Conservation (phyloP, 768 basidiomycete genomes). For the Boletus fagicola region DNA sequence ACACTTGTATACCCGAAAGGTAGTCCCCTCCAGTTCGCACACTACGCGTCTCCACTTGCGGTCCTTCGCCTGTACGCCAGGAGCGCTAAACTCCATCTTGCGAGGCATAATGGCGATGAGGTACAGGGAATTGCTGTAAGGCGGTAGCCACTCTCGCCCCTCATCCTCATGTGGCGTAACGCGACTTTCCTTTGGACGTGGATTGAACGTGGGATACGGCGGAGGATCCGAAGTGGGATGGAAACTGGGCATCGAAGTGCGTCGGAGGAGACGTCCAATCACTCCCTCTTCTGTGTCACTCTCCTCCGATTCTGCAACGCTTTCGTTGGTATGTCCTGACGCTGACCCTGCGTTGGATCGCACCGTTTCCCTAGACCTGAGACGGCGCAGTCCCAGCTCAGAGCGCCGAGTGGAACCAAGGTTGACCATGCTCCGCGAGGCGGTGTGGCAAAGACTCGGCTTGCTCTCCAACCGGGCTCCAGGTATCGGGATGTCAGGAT, state of each 20-base stretch:
- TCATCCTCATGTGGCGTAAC: constrained; percentile 68
- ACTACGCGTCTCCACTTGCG: constrained; percentile 88
- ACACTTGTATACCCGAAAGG: constrained; percentile 71
- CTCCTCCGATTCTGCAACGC: constrained; percentile 17
- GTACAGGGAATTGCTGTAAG: constrained; percentile 79
- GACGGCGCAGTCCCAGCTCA: constrained; percentile 24
- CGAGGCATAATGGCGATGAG: constrained; percentile 79
- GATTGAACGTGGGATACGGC: constrained; percentile 57
- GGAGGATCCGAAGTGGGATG: constrained; percentile 59
- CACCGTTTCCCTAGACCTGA: constrained; percentile 17
- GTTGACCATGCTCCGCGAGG: constrained; percentile 66
- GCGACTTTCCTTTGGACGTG: constrained; percentile 24
- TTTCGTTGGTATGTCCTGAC: constrained; percentile 12
- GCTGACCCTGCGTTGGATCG: constrained; percentile 13
- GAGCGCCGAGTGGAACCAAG: constrained; percentile 36
- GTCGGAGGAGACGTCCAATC: constrained; percentile 46
- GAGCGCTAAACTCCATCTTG: constrained; percentile 89
- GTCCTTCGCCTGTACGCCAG: constrained; percentile 85
- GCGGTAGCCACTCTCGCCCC: constrained; percentile 75
- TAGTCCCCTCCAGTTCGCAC: constrained; percentile 92
- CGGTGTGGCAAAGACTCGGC: constrained; percentile 55
- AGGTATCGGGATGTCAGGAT: constrained; percentile 5
- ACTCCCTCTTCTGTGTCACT: constrained; percentile 27
- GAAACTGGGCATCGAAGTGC: constrained; percentile 74
- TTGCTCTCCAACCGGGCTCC: constrained; percentile 17